A percentile compares a stretch with the other conserved stretches of the same genome.
Evolutionary conservation across 495 filamentous ascomycete genomes (phyloP).

Genomic region (Lepraria neglecta): DNA sequence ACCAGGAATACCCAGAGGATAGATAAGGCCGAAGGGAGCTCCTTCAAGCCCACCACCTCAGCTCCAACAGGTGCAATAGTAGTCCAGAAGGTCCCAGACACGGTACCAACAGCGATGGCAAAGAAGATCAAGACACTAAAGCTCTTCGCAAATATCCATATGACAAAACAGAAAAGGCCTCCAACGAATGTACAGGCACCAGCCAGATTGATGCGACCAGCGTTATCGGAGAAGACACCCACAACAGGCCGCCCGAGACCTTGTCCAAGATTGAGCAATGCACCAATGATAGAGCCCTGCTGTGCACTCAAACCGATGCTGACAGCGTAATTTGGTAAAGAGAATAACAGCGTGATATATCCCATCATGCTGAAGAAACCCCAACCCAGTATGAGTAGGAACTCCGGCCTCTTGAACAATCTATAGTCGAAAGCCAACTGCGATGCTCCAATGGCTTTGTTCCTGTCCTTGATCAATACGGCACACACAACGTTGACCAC

Average conservation of each 20-base stretch:
- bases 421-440: constrained; percentile 51
- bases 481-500: constrained; percentile 53
- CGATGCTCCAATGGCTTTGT: constrained; percentile 49
- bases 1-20: constrained; percentile 73
- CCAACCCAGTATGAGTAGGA: constrained; percentile 55
- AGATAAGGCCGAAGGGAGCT: constrained; percentile 64
- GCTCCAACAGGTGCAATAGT: constrained; percentile 65
- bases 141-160: constrained; percentile 62
- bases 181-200: constrained; percentile 52
- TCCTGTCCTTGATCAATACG: constrained; percentile 57
- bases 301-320: constrained; percentile 54
- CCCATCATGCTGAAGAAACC: constrained; percentile 61
- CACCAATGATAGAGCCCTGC: constrained; percentile 60
- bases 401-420: constrained; percentile 50
- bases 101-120: constrained; percentile 54
- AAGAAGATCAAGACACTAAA: constrained; percentile 61
- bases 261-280: constrained; percentile 61
- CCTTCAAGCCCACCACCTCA: constrained; percentile 67
- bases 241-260: constrained; percentile 60
- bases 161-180: constrained; percentile 54
- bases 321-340: constrained; percentile 61
- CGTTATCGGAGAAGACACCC: constrained; percentile 58
- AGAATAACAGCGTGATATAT: constrained; percentile 67
- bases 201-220: constrained; percentile 65
- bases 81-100: constrained; percentile 66